Percentiles rank a stretch among this genome's conserved stretches.
Evolutionary conservation across 2,329 filamentous ascomycete species (phyloP).

Genomic region (Boeremia exigua): DNA sequence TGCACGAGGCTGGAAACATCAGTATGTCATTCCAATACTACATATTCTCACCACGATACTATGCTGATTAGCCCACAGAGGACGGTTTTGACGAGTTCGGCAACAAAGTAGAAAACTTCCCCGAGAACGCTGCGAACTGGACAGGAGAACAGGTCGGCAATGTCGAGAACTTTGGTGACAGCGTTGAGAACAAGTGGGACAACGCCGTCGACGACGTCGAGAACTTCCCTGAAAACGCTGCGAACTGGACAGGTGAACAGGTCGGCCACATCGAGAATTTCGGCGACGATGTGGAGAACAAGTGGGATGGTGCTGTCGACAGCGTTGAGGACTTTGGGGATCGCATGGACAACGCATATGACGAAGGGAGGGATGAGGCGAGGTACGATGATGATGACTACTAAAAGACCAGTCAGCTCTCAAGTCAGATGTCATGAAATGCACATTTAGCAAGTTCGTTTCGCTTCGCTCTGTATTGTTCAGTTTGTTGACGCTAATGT

Average conservation of each 20-base stretch:
- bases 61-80: conserved; percentile 18
- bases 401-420: neutral
- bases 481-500: too few species aligned
- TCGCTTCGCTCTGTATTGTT: too few species aligned
- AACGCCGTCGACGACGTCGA: conserved; percentile 30
- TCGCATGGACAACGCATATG: conserved; percentile 32
- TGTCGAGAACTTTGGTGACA: conserved; percentile 29
- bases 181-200: conserved; percentile 28
- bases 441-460: too few species aligned
- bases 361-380: conserved; percentile 30
- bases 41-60: neutral
- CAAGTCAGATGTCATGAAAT: too few species aligned
- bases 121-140: conserved; percentile 33
- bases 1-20: conserved; percentile 36
- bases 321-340: conserved; percentile 28
- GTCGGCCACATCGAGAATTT: conserved; percentile 31
- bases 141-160: conserved; percentile 33
- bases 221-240: conserved; percentile 33
- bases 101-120: conserved; percentile 27
- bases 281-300: conserved; percentile 31
- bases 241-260: conserved; percentile 31
- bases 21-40: conserved; percentile 15
- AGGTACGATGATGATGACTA: conserved; percentile 32
- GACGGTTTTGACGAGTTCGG: conserved; percentile 27
- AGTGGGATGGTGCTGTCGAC: conserved; percentile 28